Percentiles rank a stretch among this genome's conserved stretches.
These are phyloP conservation scores for Cercospora sesami DNA, from an alignment of 2,329 filamentous ascomycete species.

Conservation along the genomic window DNA sequence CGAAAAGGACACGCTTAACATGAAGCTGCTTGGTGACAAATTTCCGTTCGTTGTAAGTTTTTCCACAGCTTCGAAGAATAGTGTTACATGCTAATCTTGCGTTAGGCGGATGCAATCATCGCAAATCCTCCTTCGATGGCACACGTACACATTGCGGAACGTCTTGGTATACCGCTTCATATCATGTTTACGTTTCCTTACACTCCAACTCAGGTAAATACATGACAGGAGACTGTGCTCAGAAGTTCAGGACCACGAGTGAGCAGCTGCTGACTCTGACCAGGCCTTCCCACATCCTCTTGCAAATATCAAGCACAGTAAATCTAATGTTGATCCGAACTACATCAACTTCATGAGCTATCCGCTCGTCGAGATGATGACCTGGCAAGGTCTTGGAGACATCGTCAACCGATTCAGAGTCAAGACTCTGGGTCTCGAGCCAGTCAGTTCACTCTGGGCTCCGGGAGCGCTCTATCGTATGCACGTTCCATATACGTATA, in stretches of 20 bases:
- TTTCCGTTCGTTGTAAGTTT: conserved; percentile 57
- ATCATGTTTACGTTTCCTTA: conserved; percentile 63
- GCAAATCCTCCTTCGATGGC: conserved; percentile 79
- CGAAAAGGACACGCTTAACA: conserved; percentile 60
- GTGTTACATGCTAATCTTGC: neutral
- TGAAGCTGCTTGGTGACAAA: conserved; percentile 65
- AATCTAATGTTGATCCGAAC: conserved; percentile 67
- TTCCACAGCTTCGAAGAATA: neutral
- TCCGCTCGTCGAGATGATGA: conserved; percentile 75
- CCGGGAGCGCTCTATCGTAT: conserved; percentile 71
- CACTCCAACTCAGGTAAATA: conserved; percentile 63
- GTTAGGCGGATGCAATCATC: conserved; percentile 69
- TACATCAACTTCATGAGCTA: conserved; percentile 82
- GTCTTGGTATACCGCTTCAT: conserved; percentile 73
- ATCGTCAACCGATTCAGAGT: conserved; percentile 73
- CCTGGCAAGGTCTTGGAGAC: conserved; percentile 65
- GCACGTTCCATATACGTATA: conserved; percentile 73
- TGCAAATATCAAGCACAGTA: conserved; percentile 65
- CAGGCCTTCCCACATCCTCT: conserved; percentile 74
- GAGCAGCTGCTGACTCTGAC: too few species aligned
- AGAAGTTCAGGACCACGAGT: too few species aligned
- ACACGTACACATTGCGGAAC: conserved; percentile 77
- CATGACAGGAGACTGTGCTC: too few species aligned
- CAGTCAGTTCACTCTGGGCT: conserved; percentile 74
- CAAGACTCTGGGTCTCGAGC: conserved; percentile 68